Evolutionary conservation across 1,284 basidiomycete species (phyloP).

Genomic region (Ustilago cynodontis): DNA sequence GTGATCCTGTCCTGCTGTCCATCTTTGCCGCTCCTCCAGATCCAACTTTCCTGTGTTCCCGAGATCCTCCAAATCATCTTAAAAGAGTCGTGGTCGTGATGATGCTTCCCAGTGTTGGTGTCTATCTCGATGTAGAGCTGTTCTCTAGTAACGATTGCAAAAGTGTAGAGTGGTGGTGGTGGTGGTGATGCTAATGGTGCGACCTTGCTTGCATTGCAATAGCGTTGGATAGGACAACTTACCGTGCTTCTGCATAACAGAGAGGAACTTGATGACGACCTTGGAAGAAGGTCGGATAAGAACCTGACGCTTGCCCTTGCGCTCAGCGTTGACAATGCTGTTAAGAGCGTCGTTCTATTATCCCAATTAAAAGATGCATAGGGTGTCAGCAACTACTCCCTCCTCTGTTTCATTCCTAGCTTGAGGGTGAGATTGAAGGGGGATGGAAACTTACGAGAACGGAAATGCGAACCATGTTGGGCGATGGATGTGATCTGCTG

Average conservation of each 20-base stretch:
- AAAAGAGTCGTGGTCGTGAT: too few species aligned
- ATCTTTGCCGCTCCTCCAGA: background rate
- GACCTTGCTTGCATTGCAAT: constrained; percentile 7
- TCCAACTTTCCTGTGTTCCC: too few species aligned
- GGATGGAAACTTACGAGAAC: constrained; percentile 63
- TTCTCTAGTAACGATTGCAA: too few species aligned
- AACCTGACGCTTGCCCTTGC: constrained; percentile 70
- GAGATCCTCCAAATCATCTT: too few species aligned
- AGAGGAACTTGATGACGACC: constrained; percentile 70
- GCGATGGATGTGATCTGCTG: constrained; percentile 61
- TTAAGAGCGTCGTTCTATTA: constrained; percentile 69
- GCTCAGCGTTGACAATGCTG: constrained; percentile 70
- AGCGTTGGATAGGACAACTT: constrained; percentile 40
- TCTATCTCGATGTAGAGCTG: too few species aligned
- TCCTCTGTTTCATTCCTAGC: background rate
- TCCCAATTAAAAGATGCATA: background rate
- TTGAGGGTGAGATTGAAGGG: background rate
- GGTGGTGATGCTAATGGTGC: constrained; percentile 1
- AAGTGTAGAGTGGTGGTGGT: background rate
- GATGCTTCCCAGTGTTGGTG: too few species aligned
- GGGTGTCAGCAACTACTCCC: constrained; percentile 6
- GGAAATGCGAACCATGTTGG: constrained; percentile 69
- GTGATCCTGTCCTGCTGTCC: background rate
- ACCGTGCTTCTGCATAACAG: constrained; percentile 70
- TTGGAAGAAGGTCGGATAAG: constrained; percentile 69